These are phyloP conservation scores for Erigeron canadensis DNA, from an alignment of 129 eudicot genomes.

Conservation along the genomic window DNA sequence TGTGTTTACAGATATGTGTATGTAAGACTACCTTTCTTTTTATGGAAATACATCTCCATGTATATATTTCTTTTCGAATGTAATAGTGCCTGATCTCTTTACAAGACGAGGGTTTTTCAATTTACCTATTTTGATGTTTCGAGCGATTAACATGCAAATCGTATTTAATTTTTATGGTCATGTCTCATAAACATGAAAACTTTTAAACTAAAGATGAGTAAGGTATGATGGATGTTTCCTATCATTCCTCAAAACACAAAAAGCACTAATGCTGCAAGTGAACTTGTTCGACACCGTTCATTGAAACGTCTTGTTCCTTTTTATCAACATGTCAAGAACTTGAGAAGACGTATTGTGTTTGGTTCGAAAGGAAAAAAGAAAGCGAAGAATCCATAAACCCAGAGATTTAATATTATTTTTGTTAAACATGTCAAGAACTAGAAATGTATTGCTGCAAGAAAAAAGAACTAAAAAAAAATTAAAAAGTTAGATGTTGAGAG, in stretches of 20 bases:
- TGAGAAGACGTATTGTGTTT: neutral
- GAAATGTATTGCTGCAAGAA: neutral
- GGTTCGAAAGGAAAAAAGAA: too few relatives aligned
- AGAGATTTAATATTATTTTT: too few relatives aligned
- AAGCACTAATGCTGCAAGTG: neutral
- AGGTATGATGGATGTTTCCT: neutral
- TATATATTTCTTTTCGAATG: neutral
- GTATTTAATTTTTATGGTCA: too few relatives aligned
- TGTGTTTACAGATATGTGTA: conserved; percentile 9
- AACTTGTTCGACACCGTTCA: neutral
- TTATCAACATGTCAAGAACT: neutral
- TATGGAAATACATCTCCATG: neutral
- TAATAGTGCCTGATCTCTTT: too few relatives aligned
- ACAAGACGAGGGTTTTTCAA: too few relatives aligned
- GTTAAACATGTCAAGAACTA: too few relatives aligned
- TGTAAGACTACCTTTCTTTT: neutral
- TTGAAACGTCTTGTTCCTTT: neutral
- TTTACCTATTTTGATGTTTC: neutral
- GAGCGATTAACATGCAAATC: neutral
- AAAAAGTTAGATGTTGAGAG: conserved; percentile 42
- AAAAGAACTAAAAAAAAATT: too few relatives aligned
- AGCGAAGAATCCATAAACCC: too few relatives aligned
- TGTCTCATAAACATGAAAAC: neutral
- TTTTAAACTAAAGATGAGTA: neutral
- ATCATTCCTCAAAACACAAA: neutral